A percentile compares a stretch with the other conserved stretches of the same genome.
Evolutionary conservation across 1,284 basidiomycete genomes (phyloP).

Genomic region (Moniliophthora roreri): DNA sequence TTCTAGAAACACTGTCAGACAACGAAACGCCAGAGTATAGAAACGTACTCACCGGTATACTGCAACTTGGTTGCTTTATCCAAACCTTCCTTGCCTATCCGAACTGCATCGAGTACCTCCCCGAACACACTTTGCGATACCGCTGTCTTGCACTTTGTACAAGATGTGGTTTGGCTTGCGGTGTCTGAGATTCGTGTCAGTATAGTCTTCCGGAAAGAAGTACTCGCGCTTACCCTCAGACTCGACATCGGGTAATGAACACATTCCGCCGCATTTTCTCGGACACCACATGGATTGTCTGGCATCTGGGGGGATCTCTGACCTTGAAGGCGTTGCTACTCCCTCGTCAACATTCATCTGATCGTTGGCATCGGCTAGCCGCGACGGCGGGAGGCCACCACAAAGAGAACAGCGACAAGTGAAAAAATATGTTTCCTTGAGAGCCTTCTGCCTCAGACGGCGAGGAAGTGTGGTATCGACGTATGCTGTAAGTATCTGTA

Average conservation of each 20-base stretch:
- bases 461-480: conserved; percentile 79
- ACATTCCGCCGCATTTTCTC: conserved; percentile 60
- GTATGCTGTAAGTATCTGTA: conserved; percentile 72
- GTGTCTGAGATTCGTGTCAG: conserved; percentile 45
- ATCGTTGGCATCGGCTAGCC: neutral
- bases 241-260: conserved; percentile 42
- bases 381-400: conserved; percentile 19
- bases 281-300: conserved; percentile 71
- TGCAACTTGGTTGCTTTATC: conserved; percentile 67
- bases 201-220: too few species aligned
- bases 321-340: neutral
- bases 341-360: neutral
- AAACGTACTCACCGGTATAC: conserved; percentile 43
- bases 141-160: conserved; percentile 54
- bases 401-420: conserved; percentile 73
- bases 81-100: conserved; percentile 68
- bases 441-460: conserved; percentile 51
- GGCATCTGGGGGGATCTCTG: conserved; percentile 51
- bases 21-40: conserved; percentile 1
- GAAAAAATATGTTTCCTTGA: conserved; percentile 82
- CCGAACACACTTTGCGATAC: conserved; percentile 45
- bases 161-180: conserved; percentile 37
- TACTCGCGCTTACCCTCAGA: conserved; percentile 52
- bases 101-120: conserved; percentile 56
- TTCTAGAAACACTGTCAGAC: conserved; percentile 37